A percentile compares a stretch with the other conserved stretches of the same genome.
Conservation (phyloP, 2,329 filamentous ascomycete genomes). For the Davidsoniella neocaledoniae region DNA sequence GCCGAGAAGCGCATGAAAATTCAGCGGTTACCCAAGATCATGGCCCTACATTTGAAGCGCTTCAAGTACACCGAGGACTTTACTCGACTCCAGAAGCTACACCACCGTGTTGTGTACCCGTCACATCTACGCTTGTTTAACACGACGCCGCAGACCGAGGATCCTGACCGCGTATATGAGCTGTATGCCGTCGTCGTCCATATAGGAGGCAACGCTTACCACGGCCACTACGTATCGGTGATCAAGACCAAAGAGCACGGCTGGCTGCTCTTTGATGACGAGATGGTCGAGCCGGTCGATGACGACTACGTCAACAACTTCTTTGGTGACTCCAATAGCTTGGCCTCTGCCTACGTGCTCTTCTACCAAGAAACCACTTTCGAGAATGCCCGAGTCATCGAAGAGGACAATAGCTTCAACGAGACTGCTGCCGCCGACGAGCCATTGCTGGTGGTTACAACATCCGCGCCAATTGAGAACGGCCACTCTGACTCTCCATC, state of each 20-base stretch:
- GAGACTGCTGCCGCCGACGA: background rate
- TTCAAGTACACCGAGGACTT: conserved; percentile 98
- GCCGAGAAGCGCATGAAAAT: conserved; percentile 99
- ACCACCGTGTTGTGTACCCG: conserved; percentile 91
- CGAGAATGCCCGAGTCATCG: conserved; percentile 26
- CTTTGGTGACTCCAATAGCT: conserved; percentile 79
- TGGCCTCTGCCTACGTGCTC: conserved; percentile 89
- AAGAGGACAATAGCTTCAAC: conserved; percentile 18
- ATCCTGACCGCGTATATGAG: conserved; percentile 87
- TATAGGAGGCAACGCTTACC: conserved; percentile 90
- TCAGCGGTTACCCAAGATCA: conserved; percentile 76
- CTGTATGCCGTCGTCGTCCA: conserved; percentile 94
- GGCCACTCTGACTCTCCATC: conserved; percentile 19
- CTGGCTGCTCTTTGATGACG: conserved; percentile 93
- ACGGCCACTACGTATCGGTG: conserved; percentile 93
- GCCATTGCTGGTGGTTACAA: background rate
- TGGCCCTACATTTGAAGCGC: conserved; percentile 84
- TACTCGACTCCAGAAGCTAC: conserved; percentile 84
- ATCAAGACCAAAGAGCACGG: conserved; percentile 94
- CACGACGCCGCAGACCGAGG: conserved; percentile 86
- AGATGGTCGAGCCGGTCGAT: conserved; percentile 95
- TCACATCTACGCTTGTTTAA: conserved; percentile 96
- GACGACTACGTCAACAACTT: conserved; percentile 94
- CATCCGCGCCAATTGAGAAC: background rate
- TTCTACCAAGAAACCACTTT: conserved; percentile 89